phyloP scores from a whole-genome alignment of 179 eudicot species.

The Beta macrorhiza region DNA sequence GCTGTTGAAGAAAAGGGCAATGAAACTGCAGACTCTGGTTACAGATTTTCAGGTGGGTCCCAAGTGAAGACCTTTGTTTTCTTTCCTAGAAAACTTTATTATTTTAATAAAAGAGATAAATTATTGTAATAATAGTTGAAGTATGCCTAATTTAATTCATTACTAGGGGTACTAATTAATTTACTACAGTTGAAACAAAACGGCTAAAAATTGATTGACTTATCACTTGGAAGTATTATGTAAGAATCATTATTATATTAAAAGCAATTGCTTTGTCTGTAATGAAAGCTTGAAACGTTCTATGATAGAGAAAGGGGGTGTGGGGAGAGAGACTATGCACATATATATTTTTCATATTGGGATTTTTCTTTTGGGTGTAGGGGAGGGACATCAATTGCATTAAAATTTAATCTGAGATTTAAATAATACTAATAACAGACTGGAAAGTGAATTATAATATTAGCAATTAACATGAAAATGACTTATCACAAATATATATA shows the following conservation, averaged over 20 bases:
- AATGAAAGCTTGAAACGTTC: background rate
- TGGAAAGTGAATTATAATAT: too few species aligned
- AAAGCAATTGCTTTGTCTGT: slow-evolving; percentile 17
- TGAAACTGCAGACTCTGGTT: slow-evolving; percentile 27
- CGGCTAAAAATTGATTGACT: slow-evolving; percentile 39
- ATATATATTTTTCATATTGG: too few species aligned
- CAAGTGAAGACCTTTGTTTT: slow-evolving; percentile 33
- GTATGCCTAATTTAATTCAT: background rate
- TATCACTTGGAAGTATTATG: slow-evolving; percentile 35
- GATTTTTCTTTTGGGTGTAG: too few species aligned
- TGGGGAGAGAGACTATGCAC: background rate
- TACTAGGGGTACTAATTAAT: slow-evolving; percentile 16
- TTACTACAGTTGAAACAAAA: slow-evolving; percentile 22
- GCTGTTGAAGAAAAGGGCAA: slow-evolving; percentile 28
- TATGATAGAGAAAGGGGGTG: background rate
- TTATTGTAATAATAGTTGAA: background rate
- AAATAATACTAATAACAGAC: background rate
- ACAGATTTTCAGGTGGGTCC: slow-evolving; percentile 41
- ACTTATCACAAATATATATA: too few species aligned
- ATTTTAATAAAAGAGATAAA: background rate
- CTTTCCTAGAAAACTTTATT: background rate
- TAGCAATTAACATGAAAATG: too few species aligned
- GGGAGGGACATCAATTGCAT: too few species aligned
- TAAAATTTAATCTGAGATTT: too few species aligned
- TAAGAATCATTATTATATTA: slow-evolving; percentile 12